Percentiles rank a stretch among this genome's conserved stretches.
phyloP scores from a whole-genome alignment of 306 rosid species.

The Dryas drummondii region DNA sequence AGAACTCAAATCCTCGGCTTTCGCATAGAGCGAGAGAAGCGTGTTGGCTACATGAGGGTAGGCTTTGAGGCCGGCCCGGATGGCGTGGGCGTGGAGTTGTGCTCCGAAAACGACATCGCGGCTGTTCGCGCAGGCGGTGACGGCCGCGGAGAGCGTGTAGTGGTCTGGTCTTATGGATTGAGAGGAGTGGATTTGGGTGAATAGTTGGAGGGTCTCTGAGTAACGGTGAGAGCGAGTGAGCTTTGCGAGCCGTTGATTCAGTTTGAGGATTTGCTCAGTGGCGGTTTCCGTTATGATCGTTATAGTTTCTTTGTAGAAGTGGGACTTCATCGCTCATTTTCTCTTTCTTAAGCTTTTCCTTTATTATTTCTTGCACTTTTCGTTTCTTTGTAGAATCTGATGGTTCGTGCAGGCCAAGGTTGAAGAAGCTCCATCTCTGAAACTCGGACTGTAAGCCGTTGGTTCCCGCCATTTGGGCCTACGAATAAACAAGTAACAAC shows the following conservation, averaged over 20 bases:
- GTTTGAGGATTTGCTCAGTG: constrained; percentile 34
- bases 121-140: constrained; percentile 49
- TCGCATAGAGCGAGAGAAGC: constrained; percentile 61
- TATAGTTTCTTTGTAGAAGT: constrained; percentile 9
- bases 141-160: constrained; percentile 59
- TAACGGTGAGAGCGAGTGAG: constrained; percentile 44
- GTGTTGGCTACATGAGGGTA: constrained; percentile 64
- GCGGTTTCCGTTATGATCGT: constrained; percentile 13
- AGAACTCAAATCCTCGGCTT: constrained; percentile 41
- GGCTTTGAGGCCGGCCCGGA: constrained; percentile 44
- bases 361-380: too few relatives aligned
- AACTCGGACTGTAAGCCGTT: background rate
- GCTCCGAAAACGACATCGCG: constrained; percentile 36
- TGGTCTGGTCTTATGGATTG: constrained; percentile 50
- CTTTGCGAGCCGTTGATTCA: constrained; percentile 45
- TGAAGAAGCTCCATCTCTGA: background rate
- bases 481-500: background rate
- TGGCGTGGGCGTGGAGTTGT: constrained; percentile 58
- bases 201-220: constrained; percentile 46
- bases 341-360: too few relatives aligned
- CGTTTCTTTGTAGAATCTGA: background rate
- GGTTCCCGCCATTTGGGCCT: background rate
- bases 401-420: background rate
- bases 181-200: constrained; percentile 50
- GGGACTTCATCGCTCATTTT: constrained; percentile 26